Evolutionary conservation across 2,329 filamentous ascomycete genomes (phyloP).

Genomic region (Talaromyces sp.): DNA sequence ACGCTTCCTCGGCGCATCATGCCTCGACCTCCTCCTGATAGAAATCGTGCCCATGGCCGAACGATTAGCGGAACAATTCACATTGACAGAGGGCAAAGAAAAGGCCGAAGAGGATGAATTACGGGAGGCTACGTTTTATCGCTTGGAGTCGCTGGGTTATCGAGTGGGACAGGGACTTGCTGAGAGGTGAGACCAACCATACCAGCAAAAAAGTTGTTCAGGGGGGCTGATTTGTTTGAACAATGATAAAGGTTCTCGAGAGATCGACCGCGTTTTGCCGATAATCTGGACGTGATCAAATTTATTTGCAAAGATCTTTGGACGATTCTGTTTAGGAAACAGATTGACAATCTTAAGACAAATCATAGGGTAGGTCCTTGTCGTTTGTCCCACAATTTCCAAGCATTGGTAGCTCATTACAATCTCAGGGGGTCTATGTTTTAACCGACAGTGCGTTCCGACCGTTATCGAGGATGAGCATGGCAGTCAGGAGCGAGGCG

Average conservation of each 20-base stretch:
- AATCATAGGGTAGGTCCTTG: constrained; percentile 69
- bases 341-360: constrained; percentile 97
- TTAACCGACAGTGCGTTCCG: constrained; percentile 89
- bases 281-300: constrained; percentile 93
- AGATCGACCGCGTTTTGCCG: constrained; percentile 80
- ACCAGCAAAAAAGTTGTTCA: neutral
- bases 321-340: constrained; percentile 90
- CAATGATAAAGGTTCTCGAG: constrained; percentile 30
- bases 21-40: constrained; percentile 90
- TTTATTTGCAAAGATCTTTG: constrained; percentile 98
- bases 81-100: constrained; percentile 18
- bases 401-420: neutral
- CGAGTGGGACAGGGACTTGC: constrained; percentile 87
- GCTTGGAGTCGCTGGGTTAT: constrained; percentile 81
- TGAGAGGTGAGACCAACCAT: constrained; percentile 59
- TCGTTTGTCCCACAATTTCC: neutral
- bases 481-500: constrained; percentile 68
- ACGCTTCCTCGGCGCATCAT: constrained; percentile 74
- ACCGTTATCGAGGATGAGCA: constrained; percentile 83
- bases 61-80: constrained; percentile 70
- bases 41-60: constrained; percentile 94
- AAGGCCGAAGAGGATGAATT: constrained; percentile 60
- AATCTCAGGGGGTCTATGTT: constrained; percentile 79
- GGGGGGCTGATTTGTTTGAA: neutral
- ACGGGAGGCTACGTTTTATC: constrained; percentile 76